Conservation (phyloP, 164 flowering plant genomes). For the Warburgia ugandensis region DNA sequence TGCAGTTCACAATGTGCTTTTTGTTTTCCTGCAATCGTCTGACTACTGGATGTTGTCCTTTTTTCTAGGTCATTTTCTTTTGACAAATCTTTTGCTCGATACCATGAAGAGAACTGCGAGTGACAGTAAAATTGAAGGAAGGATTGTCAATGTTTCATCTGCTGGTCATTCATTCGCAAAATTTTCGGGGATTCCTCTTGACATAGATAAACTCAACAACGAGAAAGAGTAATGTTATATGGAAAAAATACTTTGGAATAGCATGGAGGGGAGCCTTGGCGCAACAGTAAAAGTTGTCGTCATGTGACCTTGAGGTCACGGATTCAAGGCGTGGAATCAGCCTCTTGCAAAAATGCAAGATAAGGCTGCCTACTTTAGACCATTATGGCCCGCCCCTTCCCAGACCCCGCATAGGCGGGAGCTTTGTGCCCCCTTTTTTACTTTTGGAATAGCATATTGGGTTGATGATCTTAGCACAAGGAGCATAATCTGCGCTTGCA, state of each 20-base stretch:
- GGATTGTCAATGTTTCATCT: constrained; percentile 77
- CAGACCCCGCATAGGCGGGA: too few species aligned
- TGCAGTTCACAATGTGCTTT: too few species aligned
- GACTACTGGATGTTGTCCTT: background rate
- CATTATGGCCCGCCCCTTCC: too few species aligned
- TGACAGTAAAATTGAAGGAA: constrained; percentile 51
- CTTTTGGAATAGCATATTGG: background rate
- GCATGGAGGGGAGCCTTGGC: too few species aligned
- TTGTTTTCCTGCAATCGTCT: background rate
- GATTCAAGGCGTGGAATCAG: too few species aligned
- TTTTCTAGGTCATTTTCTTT: constrained; percentile 72
- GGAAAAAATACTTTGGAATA: background rate
- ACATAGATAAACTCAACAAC: constrained; percentile 57
- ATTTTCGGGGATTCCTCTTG: constrained; percentile 60
- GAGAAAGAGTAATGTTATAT: constrained; percentile 34
- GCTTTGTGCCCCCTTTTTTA: too few species aligned
- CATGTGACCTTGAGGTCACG: too few species aligned
- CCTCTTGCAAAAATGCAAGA: too few species aligned
- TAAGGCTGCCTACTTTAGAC: too few species aligned
- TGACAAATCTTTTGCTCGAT: constrained; percentile 68
- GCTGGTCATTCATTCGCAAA: constrained; percentile 36
- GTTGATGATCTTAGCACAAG: background rate
- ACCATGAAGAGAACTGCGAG: constrained; percentile 59
- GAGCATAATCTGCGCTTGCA: too few species aligned
- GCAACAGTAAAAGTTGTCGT: too few species aligned